Percentiles rank a stretch among this genome's conserved stretches.
Conservation (phyloP, 192 early-diverging fungal species). For the Coemansia sp. region DNA sequence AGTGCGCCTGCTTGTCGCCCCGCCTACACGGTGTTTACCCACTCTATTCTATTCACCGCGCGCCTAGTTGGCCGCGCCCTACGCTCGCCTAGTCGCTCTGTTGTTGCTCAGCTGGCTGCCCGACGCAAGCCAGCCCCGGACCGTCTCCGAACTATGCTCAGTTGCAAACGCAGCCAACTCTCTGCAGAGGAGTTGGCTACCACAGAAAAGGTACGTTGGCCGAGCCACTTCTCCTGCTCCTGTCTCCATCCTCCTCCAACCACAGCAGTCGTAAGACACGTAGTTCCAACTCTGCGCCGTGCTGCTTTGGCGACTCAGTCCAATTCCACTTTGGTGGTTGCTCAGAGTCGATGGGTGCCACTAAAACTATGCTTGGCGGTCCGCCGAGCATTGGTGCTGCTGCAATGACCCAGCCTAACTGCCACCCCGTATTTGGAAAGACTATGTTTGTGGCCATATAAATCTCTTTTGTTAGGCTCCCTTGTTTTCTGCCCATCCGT, state of each 20-base stretch:
- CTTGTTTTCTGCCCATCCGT: background rate
- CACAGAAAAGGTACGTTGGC: conserved; percentile 53
- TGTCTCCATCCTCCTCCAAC: background rate
- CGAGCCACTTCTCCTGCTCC: background rate
- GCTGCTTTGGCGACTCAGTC: background rate
- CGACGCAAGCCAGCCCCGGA: conserved; percentile 2
- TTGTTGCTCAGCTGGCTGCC: background rate
- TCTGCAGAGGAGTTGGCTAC: conserved; percentile 57
- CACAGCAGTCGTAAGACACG: too few species aligned
- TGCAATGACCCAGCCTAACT: background rate
- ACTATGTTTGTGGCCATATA: background rate
- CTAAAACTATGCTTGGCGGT: background rate
- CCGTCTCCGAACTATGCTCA: conserved; percentile 28
- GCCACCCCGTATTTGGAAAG: background rate
- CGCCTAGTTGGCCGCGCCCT: conserved; percentile 2
- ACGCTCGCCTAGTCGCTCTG: background rate
- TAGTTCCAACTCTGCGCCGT: background rate
- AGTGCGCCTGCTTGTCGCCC: background rate
- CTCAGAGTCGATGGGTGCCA: background rate
- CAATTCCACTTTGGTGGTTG: background rate
- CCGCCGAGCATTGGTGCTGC: background rate
- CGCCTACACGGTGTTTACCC: background rate
- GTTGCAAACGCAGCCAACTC: conserved; percentile 47
- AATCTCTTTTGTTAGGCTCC: background rate
- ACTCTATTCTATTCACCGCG: background rate